These are phyloP conservation scores for Cyberlindnera nakhonratchasimensis DNA, from an alignment of 805 yeast genomes.

Conservation along the genomic window DNA sequence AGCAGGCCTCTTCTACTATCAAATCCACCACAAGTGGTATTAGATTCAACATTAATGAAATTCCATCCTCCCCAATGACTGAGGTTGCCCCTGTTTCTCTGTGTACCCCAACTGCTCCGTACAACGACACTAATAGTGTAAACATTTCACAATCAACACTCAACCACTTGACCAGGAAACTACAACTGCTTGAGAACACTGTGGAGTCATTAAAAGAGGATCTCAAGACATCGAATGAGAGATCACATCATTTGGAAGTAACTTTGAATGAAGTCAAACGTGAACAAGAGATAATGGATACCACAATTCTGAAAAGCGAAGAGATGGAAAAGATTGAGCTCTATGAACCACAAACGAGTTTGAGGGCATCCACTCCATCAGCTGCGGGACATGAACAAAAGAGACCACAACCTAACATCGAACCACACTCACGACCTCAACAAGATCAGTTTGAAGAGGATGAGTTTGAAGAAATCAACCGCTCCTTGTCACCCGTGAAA, in stretches of 20 bases:
- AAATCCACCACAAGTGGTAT: no score
- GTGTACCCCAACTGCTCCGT: background rate
- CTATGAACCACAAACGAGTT: slow-evolving; percentile 3
- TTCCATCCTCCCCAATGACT: slow-evolving; percentile 24
- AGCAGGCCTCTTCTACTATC: background rate
- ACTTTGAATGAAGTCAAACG: slow-evolving; percentile 15
- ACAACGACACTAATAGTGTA: slow-evolving; percentile 2
- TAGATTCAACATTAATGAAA: slow-evolving; percentile 10
- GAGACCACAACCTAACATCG: background rate
- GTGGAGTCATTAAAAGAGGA: slow-evolving; percentile 21
- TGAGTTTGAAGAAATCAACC: slow-evolving; percentile 21
- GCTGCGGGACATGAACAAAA: background rate
- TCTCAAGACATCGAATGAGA: slow-evolving; percentile 20
- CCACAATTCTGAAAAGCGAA: slow-evolving; percentile 16
- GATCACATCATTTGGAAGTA: slow-evolving; percentile 18
- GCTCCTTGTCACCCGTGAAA: slow-evolving; percentile 24
- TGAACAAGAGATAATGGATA: slow-evolving; percentile 9
- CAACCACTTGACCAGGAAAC: slow-evolving; percentile 15
- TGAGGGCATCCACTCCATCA: background rate
- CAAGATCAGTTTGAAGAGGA: slow-evolving; percentile 6
- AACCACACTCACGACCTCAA: background rate
- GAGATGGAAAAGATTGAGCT: slow-evolving; percentile 15
- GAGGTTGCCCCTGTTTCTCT: slow-evolving; percentile 6
- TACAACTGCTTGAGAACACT: slow-evolving; percentile 19
- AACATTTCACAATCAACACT: slow-evolving; percentile 11